Conservation (phyloP, 2,329 filamentous ascomycete species). For the Aureobasidium pullulans region DNA sequence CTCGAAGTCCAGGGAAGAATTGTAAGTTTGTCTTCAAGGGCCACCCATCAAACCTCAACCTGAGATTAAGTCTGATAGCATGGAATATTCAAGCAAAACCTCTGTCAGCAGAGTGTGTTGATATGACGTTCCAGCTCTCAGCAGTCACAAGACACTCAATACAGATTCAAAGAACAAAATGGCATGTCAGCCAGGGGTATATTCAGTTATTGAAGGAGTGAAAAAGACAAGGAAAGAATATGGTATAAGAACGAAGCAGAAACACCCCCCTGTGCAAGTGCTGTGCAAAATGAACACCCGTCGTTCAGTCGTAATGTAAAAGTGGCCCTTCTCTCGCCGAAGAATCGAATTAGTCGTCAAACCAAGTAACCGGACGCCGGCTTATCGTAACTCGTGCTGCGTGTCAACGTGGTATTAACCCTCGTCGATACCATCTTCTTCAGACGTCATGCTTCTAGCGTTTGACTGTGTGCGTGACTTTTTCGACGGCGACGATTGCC, state of each 20-base stretch:
- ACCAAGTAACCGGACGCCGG: neutral
- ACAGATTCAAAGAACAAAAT: neutral
- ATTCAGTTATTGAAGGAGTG: slow-evolving; percentile 16
- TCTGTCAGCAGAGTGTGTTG: too few relatives aligned
- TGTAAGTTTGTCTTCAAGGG: too few relatives aligned
- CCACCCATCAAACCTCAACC: too few relatives aligned
- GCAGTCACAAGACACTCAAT: neutral
- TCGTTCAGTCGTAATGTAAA: slow-evolving; percentile 7
- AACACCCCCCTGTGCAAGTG: slow-evolving; percentile 11
- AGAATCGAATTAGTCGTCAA: neutral
- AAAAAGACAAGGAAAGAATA: neutral
- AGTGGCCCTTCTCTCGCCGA: neutral
- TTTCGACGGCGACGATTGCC: slow-evolving; percentile 15
- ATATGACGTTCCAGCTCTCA: too few relatives aligned
- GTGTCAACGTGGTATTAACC: neutral
- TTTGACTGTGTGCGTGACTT: slow-evolving; percentile 21
- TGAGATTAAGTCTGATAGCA: too few relatives aligned
- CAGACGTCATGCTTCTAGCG: slow-evolving; percentile 17
- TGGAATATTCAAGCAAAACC: too few relatives aligned
- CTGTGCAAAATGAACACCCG: neutral
- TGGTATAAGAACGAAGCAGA: neutral
- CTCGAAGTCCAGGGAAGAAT: too few relatives aligned
- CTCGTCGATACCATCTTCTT: slow-evolving; percentile 34
- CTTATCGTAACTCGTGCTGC: slow-evolving; percentile 10
- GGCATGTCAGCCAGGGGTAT: slow-evolving; percentile 17